Evolutionary conservation across 106 monocot genomes (phyloP), one percentile per base, ranked within the genome.

Genomic region (Apostasia shenzhenica): DNA sequence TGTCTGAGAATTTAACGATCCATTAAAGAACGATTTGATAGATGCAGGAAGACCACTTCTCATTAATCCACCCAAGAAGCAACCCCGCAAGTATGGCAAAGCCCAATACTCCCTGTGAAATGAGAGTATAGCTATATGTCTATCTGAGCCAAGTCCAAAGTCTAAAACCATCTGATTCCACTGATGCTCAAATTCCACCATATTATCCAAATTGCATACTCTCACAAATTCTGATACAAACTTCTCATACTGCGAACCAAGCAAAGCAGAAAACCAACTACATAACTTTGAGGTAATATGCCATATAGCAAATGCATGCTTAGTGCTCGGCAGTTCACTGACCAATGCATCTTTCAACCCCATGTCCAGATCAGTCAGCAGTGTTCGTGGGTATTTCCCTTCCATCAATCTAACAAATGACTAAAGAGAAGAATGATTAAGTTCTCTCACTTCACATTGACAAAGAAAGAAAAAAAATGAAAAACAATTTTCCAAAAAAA

Each of bases 361-460:
- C 70, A 87, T 70, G 70, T 91, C 91, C 6, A 81, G 47, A 76
- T 91, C 91, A 13, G 84, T 91, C 42, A 91, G 57, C 63, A 91
- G 55, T 54, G 91, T 91, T 56, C 77, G 77, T 1, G 91, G 91
- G 62, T 60, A 57, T 61, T 82, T 91, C 54, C 82, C 82, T 61
- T 87, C 84, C 91, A 87, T 87, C 26, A 91, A 52, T 54, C 54
- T 73, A 37, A 87, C 59, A 70, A 91, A 87, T 41, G 91, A 81
- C 91, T 91, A 65, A 58, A 69, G 48, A 54, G 66, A 52, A 71
- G 9, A 56, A 49, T 60, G 9, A 55, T 42, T 5, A 73, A 57
- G 50, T 72, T 0, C 13, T 48, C 38, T 26, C 0, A 63, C 14
- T 12, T 11, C 41, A 2, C 54, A 65, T 37, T 46, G 3, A 42